phyloP scores from a whole-genome alignment of 1,284 basidiomycete genomes.

The Sanghuangporus sanghuang region DNA sequence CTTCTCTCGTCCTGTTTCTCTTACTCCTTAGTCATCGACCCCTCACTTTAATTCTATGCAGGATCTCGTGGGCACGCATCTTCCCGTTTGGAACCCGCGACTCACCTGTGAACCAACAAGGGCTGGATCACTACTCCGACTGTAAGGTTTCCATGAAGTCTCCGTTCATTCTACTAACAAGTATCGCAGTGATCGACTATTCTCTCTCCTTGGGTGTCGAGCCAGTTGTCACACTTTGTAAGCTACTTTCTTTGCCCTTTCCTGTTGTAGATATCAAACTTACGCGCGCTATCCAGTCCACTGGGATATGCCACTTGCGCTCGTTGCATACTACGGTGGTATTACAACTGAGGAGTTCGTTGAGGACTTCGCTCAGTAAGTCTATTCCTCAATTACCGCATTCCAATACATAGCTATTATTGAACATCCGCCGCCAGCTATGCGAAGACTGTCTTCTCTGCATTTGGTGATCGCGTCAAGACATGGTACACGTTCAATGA shows the following conservation, averaged over 20 bases:
- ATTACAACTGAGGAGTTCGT: conserved; percentile 40
- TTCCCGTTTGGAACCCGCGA: conserved; percentile 42
- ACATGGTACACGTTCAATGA: conserved; percentile 51
- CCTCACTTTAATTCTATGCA: conserved; percentile 17
- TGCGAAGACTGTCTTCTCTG: conserved; percentile 41
- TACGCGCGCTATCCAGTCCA: conserved; percentile 30
- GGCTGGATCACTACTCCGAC: conserved; percentile 42
- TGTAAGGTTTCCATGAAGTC: conserved; percentile 23
- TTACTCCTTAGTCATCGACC: neutral
- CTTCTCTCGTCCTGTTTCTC: neutral
- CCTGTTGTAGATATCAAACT: neutral
- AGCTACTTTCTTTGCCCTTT: conserved; percentile 14
- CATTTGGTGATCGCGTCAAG: conserved; percentile 42
- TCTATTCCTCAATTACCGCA: neutral
- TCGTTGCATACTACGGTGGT: conserved; percentile 42
- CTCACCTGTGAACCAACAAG: conserved; percentile 41
- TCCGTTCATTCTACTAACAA: neutral
- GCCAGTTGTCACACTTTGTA: conserved; percentile 43
- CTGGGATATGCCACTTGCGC: conserved; percentile 42
- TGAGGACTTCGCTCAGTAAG: conserved; percentile 42
- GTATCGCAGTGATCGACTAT: conserved; percentile 38
- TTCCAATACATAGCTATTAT: neutral
- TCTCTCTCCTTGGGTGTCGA: conserved; percentile 37
- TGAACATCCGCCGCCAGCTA: conserved; percentile 28
- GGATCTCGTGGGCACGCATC: conserved; percentile 45